Evolutionary conservation across 2,329 filamentous ascomycete genomes (phyloP), one percentile per base, ranked within the genome.

Genomic region (Verticillium nubilum): DNA sequence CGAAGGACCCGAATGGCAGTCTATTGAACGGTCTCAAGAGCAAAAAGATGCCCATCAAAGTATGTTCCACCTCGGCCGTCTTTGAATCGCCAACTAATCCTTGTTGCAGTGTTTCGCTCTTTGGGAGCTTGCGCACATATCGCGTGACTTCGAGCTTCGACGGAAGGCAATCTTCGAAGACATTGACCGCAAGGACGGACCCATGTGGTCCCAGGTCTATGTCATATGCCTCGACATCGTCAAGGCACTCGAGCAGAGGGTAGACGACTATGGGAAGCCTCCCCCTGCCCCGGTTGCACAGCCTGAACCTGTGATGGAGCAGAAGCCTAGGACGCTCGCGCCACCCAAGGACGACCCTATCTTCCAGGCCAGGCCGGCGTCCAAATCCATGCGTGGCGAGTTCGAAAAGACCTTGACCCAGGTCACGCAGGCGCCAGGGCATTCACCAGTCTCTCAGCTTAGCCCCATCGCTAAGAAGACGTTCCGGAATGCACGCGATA

Each of bases 1-100:
- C 92, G 17, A 95, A 91, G 69, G 93, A 97, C 72, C 91, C 94
- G 1, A 98, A 97, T 68, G 92, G 92, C 35, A 97, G 91, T 70
- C 79, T 98, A 28, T 73, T 98, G 55, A 92, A 87, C 59, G 94
- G 94, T 0, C 73, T 98, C 53, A 93, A 88, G 70, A 88, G 88
- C 64, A 95, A 92, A 75, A 95, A 94, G 72, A 80, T 91, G 9
- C 80, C 90, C 10, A 86, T 91, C 61, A 87, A 85, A 74, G 88
- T 89, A 75, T 67, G 79, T 70, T 15, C 7, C 12, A 27, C n/a
- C 26, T 42, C 9, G 6, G 25, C 4, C 1, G 4, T 23, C n/a
- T n/a, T 33, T 55, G 26, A 31, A 31, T 10, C 28, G 5, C 2
- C 27, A 13, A 15, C 15, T 31, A 2, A 28, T n/a, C 15, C 61